Percentiles rank a stretch among this genome's conserved stretches.
Evolutionary conservation across 2,329 filamentous ascomycete genomes (phyloP).

Genomic region (Diaporthe citri): DNA sequence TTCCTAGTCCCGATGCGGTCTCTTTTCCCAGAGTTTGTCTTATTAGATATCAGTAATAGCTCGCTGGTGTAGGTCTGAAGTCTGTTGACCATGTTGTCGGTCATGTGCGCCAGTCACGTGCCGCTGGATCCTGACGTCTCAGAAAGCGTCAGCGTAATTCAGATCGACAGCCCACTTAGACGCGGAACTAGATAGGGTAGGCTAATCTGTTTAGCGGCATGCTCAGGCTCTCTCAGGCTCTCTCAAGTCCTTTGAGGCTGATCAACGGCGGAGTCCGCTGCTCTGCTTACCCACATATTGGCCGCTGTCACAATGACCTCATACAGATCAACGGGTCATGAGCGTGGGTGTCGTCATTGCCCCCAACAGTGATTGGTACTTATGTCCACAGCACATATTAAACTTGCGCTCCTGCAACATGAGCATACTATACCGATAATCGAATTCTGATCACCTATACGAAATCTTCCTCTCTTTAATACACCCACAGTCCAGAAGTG

Average conservation of each 20-base stretch:
- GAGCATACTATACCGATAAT: not conserved
- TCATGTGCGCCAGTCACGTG: not conserved
- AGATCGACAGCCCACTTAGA: not conserved
- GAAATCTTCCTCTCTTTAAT: too few species aligned
- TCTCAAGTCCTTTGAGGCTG: not conserved
- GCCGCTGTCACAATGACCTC: slow-evolving; percentile 36
- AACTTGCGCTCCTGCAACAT: not conserved
- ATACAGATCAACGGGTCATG: slow-evolving; percentile 33
- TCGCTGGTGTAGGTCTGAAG: too few species aligned
- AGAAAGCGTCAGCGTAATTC: not conserved
- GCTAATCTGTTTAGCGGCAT: not conserved
- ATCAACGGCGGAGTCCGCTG: not conserved
- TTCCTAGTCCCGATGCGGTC: too few species aligned
- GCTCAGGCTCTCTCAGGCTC: not conserved
- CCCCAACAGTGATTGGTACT: too few species aligned
- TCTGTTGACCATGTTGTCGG: too few species aligned
- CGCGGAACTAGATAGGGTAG: not conserved
- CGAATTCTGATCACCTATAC: not conserved
- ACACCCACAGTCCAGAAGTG: too few species aligned
- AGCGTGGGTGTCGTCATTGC: slow-evolving; percentile 30
- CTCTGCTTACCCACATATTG: not conserved
- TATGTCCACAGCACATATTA: not conserved
- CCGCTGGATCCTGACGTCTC: not conserved
- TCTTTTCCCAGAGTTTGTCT: too few species aligned
- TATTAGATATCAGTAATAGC: too few species aligned